Percentiles rank a stretch among this genome's conserved stretches.
These are phyloP conservation scores for Nicotiana obtusifolia DNA, from an alignment of 257 asterid genomes.

Conservation along the genomic window DNA sequence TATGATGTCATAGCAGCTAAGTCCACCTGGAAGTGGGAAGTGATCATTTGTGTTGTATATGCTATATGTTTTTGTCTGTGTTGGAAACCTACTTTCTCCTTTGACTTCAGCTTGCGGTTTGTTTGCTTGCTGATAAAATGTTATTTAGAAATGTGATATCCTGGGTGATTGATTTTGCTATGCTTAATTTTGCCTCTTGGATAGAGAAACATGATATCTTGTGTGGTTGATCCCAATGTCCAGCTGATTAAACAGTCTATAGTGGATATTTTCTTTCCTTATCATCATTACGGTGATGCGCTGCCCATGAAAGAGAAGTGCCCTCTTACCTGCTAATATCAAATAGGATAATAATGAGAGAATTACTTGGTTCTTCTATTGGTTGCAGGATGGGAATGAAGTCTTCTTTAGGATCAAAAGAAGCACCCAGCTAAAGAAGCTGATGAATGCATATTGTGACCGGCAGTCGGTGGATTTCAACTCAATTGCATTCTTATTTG, in stretches of 20 bases:
- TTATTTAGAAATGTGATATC: neutral
- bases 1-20: no score
- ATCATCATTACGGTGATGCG: neutral
- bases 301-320: neutral
- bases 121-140: neutral
- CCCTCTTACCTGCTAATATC: neutral
- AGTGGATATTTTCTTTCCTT: neutral
- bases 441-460: slow-evolving; percentile 40
- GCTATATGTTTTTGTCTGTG: neutral
- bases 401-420: slow-evolving; percentile 41
- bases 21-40: neutral
- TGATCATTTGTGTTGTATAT: neutral
- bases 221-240: no score
- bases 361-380: neutral
- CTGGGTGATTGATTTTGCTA: neutral
- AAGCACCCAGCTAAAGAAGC: slow-evolving; percentile 38
- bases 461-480: slow-evolving; percentile 36
- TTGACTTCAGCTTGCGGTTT: neutral
- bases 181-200: neutral
- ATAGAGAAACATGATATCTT: neutral
- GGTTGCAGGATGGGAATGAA: slow-evolving; percentile 37
- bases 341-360: neutral
- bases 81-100: neutral
- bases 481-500: slow-evolving; percentile 39
- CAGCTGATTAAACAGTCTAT: no score